Evolutionary conservation across 208 protist species (phyloP).

Genomic region (Phytomonas sp.): DNA sequence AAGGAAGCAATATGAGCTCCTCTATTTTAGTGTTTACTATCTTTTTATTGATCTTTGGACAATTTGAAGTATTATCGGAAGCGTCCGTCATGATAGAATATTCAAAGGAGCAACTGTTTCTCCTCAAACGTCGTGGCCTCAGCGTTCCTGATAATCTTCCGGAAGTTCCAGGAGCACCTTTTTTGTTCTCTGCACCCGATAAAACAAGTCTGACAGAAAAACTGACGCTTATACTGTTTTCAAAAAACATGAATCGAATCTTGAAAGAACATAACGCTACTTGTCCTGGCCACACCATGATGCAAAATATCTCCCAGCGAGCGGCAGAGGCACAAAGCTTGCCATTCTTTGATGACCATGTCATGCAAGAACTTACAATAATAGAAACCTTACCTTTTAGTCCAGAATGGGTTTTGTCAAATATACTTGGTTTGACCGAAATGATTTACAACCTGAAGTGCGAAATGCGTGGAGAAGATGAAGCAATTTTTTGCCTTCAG

Average conservation of each 20-base stretch:
- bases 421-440: not conserved
- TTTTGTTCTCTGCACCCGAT: not conserved
- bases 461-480: not conserved
- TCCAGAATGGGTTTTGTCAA: not conserved
- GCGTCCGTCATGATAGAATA: conserved; percentile 25
- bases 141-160: not conserved
- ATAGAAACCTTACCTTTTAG: not conserved
- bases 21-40: not conserved
- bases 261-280: conserved; percentile 24
- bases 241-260: conserved; percentile 24
- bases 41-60: not conserved
- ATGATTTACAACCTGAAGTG: not conserved
- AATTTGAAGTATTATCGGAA: not conserved
- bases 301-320: conserved; percentile 27
- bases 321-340: conserved; percentile 24
- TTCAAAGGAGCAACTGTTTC: conserved; percentile 33
- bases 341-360: conserved; percentile 28
- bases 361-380: conserved; percentile 30
- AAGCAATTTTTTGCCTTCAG: not conserved
- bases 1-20: not conserved
- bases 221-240: conserved; percentile 13
- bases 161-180: not conserved
- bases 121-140: conserved; percentile 26
- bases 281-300: conserved; percentile 41
- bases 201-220: conserved; percentile 11